phyloP scores from a whole-genome alignment of 768 basidiomycete species.

The Trametes elegans region DNA sequence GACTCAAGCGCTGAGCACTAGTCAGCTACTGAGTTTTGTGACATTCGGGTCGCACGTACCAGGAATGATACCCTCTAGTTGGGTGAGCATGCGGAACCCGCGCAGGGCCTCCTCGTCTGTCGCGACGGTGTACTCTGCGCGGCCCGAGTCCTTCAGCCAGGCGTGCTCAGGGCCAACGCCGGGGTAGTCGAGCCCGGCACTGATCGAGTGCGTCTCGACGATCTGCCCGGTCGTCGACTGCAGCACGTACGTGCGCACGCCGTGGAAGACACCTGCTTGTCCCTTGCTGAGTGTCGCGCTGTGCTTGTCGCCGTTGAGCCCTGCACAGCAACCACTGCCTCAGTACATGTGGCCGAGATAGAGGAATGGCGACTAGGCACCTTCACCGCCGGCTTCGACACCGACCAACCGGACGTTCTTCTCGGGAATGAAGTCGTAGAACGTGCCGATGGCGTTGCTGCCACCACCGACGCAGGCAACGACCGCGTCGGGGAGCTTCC shows the following conservation, averaged over 20 bases:
- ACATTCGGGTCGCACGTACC: slow-evolving; percentile 43
- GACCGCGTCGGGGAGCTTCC: slow-evolving; percentile 90
- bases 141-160: slow-evolving; percentile 91
- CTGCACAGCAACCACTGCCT: slow-evolving; percentile 34
- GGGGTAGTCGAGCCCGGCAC: slow-evolving; percentile 94
- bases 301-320: slow-evolving; percentile 80
- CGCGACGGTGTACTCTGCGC: slow-evolving; percentile 91
- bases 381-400: slow-evolving; percentile 98
- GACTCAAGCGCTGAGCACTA: slow-evolving; percentile 76
- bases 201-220: slow-evolving; percentile 95
- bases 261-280: slow-evolving; percentile 92
- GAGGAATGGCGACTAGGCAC: too few relatives aligned
- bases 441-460: slow-evolving; percentile 95
- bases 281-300: slow-evolving; percentile 93
- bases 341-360: not conserved
- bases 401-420: slow-evolving; percentile 84
- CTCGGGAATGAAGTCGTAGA: slow-evolving; percentile 94
- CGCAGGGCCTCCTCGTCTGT: slow-evolving; percentile 93
- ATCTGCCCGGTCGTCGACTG: slow-evolving; percentile 91
- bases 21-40: not conserved
- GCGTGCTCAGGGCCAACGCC: slow-evolving; percentile 98
- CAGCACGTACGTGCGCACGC: slow-evolving; percentile 92
- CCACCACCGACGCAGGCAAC: slow-evolving; percentile 98
- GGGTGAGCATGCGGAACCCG: slow-evolving; percentile 89
- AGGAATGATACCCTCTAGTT: slow-evolving; percentile 96